Percentiles rank a stretch among this genome's conserved stretches.
Evolutionary conservation across 2,329 filamentous ascomycete species (phyloP).

Genomic region (Aspergillus thermomutatus): DNA sequence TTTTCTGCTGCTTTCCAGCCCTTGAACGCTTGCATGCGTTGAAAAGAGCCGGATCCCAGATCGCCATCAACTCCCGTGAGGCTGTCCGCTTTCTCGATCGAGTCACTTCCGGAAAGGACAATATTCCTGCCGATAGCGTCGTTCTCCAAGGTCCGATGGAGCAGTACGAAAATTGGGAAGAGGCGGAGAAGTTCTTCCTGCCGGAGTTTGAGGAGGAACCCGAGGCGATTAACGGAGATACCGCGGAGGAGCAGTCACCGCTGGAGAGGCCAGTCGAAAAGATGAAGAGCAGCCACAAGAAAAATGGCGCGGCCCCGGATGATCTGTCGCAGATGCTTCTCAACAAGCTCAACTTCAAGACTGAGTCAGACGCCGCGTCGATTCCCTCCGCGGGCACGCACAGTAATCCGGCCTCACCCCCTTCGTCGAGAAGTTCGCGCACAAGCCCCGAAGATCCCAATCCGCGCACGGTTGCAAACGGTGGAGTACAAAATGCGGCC

Average conservation of each 20-base stretch:
- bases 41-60: slow-evolving; percentile 44
- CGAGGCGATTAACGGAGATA: slow-evolving; percentile 20
- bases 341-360: slow-evolving; percentile 47
- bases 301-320: slow-evolving; percentile 24
- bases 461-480: slow-evolving; percentile 24
- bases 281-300: slow-evolving; percentile 19
- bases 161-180: slow-evolving; percentile 45
- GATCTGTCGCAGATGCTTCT: slow-evolving; percentile 48
- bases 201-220: slow-evolving; percentile 43
- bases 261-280: slow-evolving; percentile 19
- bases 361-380: slow-evolving; percentile 37
- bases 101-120: slow-evolving; percentile 47
- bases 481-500: slow-evolving; percentile 17
- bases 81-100: slow-evolving; percentile 52
- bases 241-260: slow-evolving; percentile 14
- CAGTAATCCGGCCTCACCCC: slow-evolving; percentile 42
- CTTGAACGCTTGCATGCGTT: slow-evolving; percentile 46
- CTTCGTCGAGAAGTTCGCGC: slow-evolving; percentile 44
- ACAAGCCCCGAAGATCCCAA: slow-evolving; percentile 43
- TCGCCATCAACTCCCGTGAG: slow-evolving; percentile 50
- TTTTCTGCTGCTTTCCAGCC: slow-evolving; percentile 28
- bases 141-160: slow-evolving; percentile 49
- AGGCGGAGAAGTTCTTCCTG: slow-evolving; percentile 45
- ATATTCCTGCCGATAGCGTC: slow-evolving; percentile 41
- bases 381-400: slow-evolving; percentile 41